Evolutionary conservation across 1,284 basidiomycete species (phyloP).

Genomic region (Cutaneotrichosporon cyanovorans): DNA sequence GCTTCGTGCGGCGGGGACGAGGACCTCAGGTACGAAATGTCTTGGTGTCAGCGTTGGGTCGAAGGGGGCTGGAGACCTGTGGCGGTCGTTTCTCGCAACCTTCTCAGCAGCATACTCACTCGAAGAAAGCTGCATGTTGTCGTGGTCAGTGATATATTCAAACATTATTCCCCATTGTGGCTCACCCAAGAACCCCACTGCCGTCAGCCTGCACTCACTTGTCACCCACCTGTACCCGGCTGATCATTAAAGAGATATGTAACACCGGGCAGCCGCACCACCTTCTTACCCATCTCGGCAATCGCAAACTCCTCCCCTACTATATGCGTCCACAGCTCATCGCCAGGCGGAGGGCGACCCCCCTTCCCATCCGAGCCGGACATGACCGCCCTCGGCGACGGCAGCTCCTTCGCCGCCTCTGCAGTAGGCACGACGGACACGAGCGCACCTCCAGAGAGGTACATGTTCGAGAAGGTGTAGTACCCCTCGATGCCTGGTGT

Average conservation of each 20-base stretch:
- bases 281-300: slow-evolving; percentile 25
- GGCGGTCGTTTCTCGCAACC: too few relatives aligned
- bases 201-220: neutral
- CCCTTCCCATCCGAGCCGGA: slow-evolving; percentile 7
- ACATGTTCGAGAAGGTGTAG: slow-evolving; percentile 36
- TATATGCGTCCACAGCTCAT: slow-evolving; percentile 26
- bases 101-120: slow-evolving; percentile 7
- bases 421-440: slow-evolving; percentile 8
- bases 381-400: slow-evolving; percentile 12
- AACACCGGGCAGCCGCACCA: slow-evolving; percentile 25
- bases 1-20: slow-evolving; percentile 26
- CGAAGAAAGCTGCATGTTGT: slow-evolving; percentile 22
- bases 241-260: slow-evolving; percentile 40
- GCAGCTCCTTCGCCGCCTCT: slow-evolving; percentile 4
- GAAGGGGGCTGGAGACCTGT: too few relatives aligned
- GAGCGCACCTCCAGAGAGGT: slow-evolving; percentile 23
- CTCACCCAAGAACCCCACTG: slow-evolving; percentile 24
- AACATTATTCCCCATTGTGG: too few relatives aligned
- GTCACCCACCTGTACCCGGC: slow-evolving; percentile 26
- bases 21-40: slow-evolving; percentile 32
- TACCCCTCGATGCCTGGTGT: slow-evolving; percentile 13
- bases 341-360: slow-evolving; percentile 16
- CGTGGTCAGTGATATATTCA: neutral
- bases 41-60: slow-evolving; percentile 10
- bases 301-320: slow-evolving; percentile 18